phyloP scores from a whole-genome alignment of 805 yeast species.

The Saturnispora diversa region DNA sequence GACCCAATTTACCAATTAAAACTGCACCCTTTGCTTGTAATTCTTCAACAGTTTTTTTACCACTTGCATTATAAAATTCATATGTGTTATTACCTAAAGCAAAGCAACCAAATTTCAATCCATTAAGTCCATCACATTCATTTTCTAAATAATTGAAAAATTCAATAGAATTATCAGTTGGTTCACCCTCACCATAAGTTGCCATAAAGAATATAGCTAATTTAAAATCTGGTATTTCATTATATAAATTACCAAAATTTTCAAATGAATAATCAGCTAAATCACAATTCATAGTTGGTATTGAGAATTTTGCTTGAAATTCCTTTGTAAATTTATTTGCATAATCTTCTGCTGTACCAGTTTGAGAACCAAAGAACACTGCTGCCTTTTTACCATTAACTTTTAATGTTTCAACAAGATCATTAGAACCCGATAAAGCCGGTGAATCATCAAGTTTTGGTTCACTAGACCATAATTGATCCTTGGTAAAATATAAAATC shows the following conservation, averaged over 20 bases:
- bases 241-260: conserved; percentile 39
- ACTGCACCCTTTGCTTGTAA: conserved; percentile 53
- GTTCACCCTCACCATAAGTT: conserved; percentile 96
- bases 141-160: conserved; percentile 44
- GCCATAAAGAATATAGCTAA: conserved; percentile 58
- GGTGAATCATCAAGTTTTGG: conserved; percentile 24
- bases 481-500: conserved; percentile 59
- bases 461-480: conserved; percentile 37
- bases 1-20: conserved; percentile 59
- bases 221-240: conserved; percentile 42
- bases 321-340: conserved; percentile 88
- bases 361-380: conserved; percentile 88
- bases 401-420: conserved; percentile 49
- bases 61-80: conserved; percentile 78
- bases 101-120: conserved; percentile 49
- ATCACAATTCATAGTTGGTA: conserved; percentile 79
- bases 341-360: conserved; percentile 98
- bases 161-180: conserved; percentile 77
- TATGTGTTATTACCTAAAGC: conserved; percentile 92
- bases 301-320: conserved; percentile 69
- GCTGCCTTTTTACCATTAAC: conserved; percentile 65
- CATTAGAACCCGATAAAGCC: conserved; percentile 41
- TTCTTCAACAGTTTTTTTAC: conserved; percentile 46
- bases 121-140: conserved; percentile 1
- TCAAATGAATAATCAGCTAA: conserved; percentile 33